Conservation (phyloP, 2,329 filamentous ascomycete genomes). For the Xylaria sp. region DNA sequence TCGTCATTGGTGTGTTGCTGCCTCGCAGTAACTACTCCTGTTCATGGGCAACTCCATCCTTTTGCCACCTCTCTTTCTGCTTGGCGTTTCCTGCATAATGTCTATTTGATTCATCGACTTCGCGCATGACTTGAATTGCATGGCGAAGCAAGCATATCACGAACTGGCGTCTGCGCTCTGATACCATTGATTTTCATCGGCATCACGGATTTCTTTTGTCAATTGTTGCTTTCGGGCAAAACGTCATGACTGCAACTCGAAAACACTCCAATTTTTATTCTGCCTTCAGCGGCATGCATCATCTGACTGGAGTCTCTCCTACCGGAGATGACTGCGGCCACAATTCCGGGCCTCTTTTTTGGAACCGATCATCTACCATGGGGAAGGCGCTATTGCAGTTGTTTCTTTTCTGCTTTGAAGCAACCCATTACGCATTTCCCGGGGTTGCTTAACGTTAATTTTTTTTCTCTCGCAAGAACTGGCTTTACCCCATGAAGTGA, state of each 20-base stretch:
- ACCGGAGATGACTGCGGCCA: slow-evolving; percentile 11
- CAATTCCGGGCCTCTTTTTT: slow-evolving; percentile 7
- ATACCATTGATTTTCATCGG: slow-evolving; percentile 53
- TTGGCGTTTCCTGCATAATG: slow-evolving; percentile 52
- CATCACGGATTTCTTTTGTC: slow-evolving; percentile 51
- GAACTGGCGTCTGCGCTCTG: slow-evolving; percentile 53
- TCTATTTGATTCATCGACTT: slow-evolving; percentile 50
- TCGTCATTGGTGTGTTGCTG: slow-evolving; percentile 94
- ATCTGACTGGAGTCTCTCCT: slow-evolving; percentile 16
- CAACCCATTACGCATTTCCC: slow-evolving; percentile 32
- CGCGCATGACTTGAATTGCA: slow-evolving; percentile 51
- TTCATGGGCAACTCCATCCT: slow-evolving; percentile 32
- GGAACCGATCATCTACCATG: slow-evolving; percentile 12
- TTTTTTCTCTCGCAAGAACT: slow-evolving; percentile 40
- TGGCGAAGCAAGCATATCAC: slow-evolving; percentile 55
- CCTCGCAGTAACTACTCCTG: slow-evolving; percentile 60
- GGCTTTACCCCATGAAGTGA: slow-evolving; percentile 13
- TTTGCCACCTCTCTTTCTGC: slow-evolving; percentile 45
- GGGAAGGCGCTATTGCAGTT: slow-evolving; percentile 10
- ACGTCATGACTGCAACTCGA: slow-evolving; percentile 23
- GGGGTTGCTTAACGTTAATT: slow-evolving; percentile 40
- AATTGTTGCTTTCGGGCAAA: slow-evolving; percentile 29
- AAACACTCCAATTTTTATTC: slow-evolving; percentile 12
- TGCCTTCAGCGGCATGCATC: slow-evolving; percentile 16
- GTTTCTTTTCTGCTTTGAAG: slow-evolving; percentile 30